Conservation (phyloP, 1,284 basidiomycete species). For the Sparassis latifolia region DNA sequence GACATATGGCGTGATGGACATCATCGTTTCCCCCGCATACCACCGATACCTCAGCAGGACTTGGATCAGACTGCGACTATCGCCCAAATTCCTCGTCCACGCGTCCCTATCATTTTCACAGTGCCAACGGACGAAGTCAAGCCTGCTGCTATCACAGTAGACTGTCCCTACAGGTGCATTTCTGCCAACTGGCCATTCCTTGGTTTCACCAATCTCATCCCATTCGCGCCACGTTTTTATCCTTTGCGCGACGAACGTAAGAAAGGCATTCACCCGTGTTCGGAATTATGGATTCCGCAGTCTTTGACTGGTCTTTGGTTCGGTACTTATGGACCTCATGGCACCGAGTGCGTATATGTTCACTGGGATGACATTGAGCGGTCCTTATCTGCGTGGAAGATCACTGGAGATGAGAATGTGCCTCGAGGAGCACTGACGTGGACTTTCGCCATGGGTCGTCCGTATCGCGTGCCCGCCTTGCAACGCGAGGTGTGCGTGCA, state of each 20-base stretch:
- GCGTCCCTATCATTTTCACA: slow-evolving; percentile 11
- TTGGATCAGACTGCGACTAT: slow-evolving; percentile 5
- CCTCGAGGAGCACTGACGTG: neutral
- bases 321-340: slow-evolving; percentile 20
- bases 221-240: slow-evolving; percentile 18
- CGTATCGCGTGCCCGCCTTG: neutral
- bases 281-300: slow-evolving; percentile 12
- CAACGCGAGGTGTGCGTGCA: neutral
- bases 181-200: slow-evolving; percentile 10
- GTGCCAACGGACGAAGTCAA: slow-evolving; percentile 7
- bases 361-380: neutral
- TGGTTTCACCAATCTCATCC: slow-evolving; percentile 11
- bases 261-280: slow-evolving; percentile 4
- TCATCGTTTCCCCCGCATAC: slow-evolving; percentile 7
- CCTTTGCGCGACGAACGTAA: slow-evolving; percentile 13
- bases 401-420: neutral
- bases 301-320: slow-evolving; percentile 23
- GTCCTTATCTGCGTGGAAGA: neutral
- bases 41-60: neutral
- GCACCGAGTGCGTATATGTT: slow-evolving; percentile 13
- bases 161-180: slow-evolving; percentile 10
- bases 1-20: slow-evolving; percentile 8
- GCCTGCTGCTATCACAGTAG: slow-evolving; percentile 10
- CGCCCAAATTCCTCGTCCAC: slow-evolving; percentile 2
- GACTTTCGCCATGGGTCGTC: neutral